phyloP scores from a whole-genome alignment of 2,329 filamentous ascomycete species.

The Aspergillus fumigatiaffinis region DNA sequence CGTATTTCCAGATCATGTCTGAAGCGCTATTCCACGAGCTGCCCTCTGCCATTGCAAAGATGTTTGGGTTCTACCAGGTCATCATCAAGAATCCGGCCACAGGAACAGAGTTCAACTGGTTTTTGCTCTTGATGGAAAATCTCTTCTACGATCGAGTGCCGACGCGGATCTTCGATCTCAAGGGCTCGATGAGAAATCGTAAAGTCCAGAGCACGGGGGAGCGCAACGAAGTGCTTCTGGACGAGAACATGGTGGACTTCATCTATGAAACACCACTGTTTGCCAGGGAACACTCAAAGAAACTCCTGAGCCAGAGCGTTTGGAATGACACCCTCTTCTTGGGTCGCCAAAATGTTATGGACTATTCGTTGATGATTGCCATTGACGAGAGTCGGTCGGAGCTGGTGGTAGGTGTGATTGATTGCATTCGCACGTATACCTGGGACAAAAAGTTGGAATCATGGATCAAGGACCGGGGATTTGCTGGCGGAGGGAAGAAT shows the following conservation, averaged over 20 bases:
- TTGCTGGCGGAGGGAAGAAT: conserved; percentile 72
- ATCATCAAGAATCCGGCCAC: conserved; percentile 93
- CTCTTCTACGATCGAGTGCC: conserved; percentile 92
- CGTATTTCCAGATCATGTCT: conserved; percentile 96
- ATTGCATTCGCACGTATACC: conserved; percentile 96
- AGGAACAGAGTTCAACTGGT: conserved; percentile 89
- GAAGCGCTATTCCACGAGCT: conserved; percentile 93
- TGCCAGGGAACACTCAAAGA: conserved; percentile 92
- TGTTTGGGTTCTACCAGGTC: conserved; percentile 97
- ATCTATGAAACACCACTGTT: conserved; percentile 97
- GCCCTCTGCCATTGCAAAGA: conserved; percentile 96
- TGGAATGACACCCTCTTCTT: conserved; percentile 98
- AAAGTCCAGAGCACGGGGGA: conserved; percentile 95
- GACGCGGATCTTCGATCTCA: conserved; percentile 89
- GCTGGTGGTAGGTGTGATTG: conserved; percentile 94
- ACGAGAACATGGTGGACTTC: conserved; percentile 99
- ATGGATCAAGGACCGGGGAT: conserved; percentile 97
- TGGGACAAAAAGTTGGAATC: conserved; percentile 99
- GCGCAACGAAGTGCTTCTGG: conserved; percentile 90
- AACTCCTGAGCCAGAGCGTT: conserved; percentile 81
- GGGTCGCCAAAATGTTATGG: conserved; percentile 95
- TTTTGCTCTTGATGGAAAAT: conserved; percentile 94
- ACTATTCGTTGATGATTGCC: conserved; percentile 97
- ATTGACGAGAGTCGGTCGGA: conserved; percentile 88
- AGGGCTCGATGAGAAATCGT: conserved; percentile 97